phyloP scores from a whole-genome alignment of 2,329 filamentous ascomycete genomes.

The Furcasterigmium sp. region DNA sequence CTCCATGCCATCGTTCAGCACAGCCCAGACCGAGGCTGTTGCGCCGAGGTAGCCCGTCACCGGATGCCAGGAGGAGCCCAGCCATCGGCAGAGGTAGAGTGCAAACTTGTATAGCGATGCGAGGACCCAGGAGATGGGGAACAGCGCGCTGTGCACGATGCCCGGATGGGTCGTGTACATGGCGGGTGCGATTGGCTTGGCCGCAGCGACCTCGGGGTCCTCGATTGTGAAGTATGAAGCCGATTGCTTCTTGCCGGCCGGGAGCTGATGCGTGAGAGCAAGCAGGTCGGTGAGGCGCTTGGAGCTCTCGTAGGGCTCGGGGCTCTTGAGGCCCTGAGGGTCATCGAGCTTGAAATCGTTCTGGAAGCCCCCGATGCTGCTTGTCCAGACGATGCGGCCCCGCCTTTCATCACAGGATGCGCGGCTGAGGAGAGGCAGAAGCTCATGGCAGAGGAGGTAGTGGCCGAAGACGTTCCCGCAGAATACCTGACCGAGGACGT shows the following conservation, averaged over 20 bases:
- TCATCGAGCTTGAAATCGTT: slow-evolving; percentile 59
- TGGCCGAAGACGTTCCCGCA: slow-evolving; percentile 93
- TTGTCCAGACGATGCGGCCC: slow-evolving; percentile 80
- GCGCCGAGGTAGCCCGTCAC: slow-evolving; percentile 74
- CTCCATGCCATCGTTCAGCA: slow-evolving; percentile 62
- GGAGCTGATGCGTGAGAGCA: slow-evolving; percentile 65
- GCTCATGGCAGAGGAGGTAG: slow-evolving; percentile 78
- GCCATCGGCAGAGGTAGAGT: slow-evolving; percentile 67
- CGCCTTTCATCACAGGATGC: slow-evolving; percentile 30
- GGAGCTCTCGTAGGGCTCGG: slow-evolving; percentile 72
- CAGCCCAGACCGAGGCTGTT: slow-evolving; percentile 70
- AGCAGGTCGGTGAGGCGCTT: slow-evolving; percentile 86
- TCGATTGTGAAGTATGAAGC: slow-evolving; percentile 46
- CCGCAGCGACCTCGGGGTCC: slow-evolving; percentile 15
- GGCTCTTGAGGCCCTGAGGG: slow-evolving; percentile 64
- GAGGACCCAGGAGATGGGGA: slow-evolving; percentile 64
- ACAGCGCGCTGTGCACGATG: slow-evolving; percentile 75
- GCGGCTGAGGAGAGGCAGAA: slow-evolving; percentile 67
- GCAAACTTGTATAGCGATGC: slow-evolving; percentile 65
- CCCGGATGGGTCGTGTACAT: slow-evolving; percentile 84
- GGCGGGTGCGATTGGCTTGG: slow-evolving; percentile 39
- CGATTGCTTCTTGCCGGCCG: slow-evolving; percentile 54
- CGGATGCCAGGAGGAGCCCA: slow-evolving; percentile 87
- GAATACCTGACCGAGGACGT: slow-evolving; percentile 74
- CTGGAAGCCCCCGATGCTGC: slow-evolving; percentile 65